These are phyloP conservation scores for Pythium aquatile DNA, from an alignment of 352 stramenopile genomes.

Conservation along the genomic window DNA sequence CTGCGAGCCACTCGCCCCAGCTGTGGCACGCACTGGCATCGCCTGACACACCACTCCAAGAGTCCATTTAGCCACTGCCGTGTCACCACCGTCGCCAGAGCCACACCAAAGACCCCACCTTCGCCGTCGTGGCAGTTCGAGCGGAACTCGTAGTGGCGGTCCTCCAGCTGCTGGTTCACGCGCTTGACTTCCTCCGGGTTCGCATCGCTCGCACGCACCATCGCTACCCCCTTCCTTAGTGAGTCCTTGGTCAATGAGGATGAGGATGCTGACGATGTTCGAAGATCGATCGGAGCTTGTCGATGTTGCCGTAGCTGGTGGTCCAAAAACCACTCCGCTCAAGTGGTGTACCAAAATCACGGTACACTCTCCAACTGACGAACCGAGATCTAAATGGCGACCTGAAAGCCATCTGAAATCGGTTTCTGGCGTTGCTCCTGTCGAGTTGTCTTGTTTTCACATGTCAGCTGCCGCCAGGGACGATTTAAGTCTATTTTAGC, in stretches of 20 bases:
- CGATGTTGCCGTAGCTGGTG: slow-evolving; percentile 11
- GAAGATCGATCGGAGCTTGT: slow-evolving; percentile 12
- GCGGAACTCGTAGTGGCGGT: slow-evolving; percentile 86
- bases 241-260: background rate
- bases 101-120: too few species aligned
- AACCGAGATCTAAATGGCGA: too few species aligned
- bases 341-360: background rate
- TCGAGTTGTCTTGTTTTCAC: background rate
- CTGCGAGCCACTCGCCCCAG: slow-evolving; percentile 84
- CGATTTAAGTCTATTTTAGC: background rate
- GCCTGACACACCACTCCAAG: slow-evolving; percentile 22
- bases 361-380: slow-evolving; percentile 7
- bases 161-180: slow-evolving; percentile 83
- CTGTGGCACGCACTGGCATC: slow-evolving; percentile 85
- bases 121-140: slow-evolving; percentile 85
- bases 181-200: slow-evolving; percentile 64
- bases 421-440: background rate
- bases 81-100: too few species aligned
- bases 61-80: background rate
- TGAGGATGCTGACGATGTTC: background rate
- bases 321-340: slow-evolving; percentile 12
- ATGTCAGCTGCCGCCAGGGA: background rate
- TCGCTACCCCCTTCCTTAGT: background rate
- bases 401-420: background rate
- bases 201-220: slow-evolving; percentile 29